phyloP scores from a whole-genome alignment of 2,329 filamentous ascomycete genomes.

The Thielaviopsis punctulata region DNA sequence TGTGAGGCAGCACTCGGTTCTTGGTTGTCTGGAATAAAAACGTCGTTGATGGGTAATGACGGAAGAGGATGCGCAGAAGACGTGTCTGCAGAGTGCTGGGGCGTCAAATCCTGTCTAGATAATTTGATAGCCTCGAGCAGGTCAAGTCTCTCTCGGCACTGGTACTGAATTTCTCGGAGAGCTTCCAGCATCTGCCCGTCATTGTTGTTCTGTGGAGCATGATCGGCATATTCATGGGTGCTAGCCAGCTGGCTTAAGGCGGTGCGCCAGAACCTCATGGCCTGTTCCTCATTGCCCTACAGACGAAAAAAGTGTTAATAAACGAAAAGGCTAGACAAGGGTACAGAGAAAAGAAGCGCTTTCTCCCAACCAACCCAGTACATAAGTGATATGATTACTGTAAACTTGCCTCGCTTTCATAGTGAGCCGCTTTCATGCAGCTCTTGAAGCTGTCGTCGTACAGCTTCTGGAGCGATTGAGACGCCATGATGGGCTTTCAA shows the following conservation, averaged over 20 bases:
- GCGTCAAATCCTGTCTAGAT: conserved; percentile 26
- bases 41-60: not conserved
- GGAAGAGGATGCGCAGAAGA: not conserved
- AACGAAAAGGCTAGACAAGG: not conserved
- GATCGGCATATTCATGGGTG: conserved; percentile 51
- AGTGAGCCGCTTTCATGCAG: conserved; percentile 91
- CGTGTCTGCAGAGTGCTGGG: not conserved
- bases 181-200: conserved; percentile 72
- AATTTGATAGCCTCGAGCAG: conserved; percentile 65
- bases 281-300: conserved; percentile 81
- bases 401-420: conserved; percentile 65
- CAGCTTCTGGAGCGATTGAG: conserved; percentile 78
- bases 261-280: conserved; percentile 74
- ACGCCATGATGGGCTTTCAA: conserved; percentile 24
- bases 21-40: not conserved
- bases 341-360: conserved; percentile 1
- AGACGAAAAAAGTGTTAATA: not conserved
- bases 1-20: not conserved
- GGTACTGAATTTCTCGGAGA: conserved; percentile 64
- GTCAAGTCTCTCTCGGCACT: conserved; percentile 87
- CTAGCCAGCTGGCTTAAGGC: conserved; percentile 80
- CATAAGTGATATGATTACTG: not conserved
- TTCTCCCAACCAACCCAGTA: conserved; percentile 6
- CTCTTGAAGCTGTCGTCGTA: conserved; percentile 93
- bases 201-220: conserved; percentile 59